Evolutionary conservation across 2,329 filamentous ascomycete species (phyloP), one percentile per base, ranked within the genome.

Genomic region (Talaromyces sp.): DNA sequence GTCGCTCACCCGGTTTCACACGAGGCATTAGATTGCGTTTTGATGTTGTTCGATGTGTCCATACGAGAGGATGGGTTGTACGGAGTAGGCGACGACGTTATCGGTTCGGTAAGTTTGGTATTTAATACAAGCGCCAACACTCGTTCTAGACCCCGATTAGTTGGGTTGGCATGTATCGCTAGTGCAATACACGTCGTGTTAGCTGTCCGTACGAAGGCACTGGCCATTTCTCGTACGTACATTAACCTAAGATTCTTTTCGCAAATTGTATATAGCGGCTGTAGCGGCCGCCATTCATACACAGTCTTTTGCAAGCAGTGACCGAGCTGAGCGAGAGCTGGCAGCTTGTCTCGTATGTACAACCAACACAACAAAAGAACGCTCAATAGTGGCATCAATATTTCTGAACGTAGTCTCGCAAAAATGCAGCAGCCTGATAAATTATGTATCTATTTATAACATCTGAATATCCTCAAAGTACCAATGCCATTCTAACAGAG

Each of bases 1-100:
- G 61, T n/a, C 61, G 61, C 22, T 62, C 61, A 15, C 49, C 61
- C 37, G 61, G 61, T n/a, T 62, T 62, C 13, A 62, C 61, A 27
- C 61, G 61, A 31, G 61, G 61, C 61, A 57, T 57, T 59, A 17
- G 56, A 17, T 59, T 19, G 17, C 11, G 10, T 27, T n/a, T 8
- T 31, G 22, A n/a, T 31, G n/a, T 39, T 15, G 19, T 43, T 17
- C 35, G 43, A 22, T 11, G 31, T 57, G 61, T 45, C 22, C 61
- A 33, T 63, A 62, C 61, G 49, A 62, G 49, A 62, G 8, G 31
- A 54, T 54, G n/a, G 41, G 25, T 33, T 9, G 9, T 9, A 3
- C 7, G 22, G 22, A 3, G 19, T 25, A 37, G 41, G 45, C 31
- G 31, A 37, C 33, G 19, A 39, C n/a, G 33, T 37, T 56, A 37